Conservation (phyloP, 345 rosid genomes). For the Lepidium aucheri region DNA sequence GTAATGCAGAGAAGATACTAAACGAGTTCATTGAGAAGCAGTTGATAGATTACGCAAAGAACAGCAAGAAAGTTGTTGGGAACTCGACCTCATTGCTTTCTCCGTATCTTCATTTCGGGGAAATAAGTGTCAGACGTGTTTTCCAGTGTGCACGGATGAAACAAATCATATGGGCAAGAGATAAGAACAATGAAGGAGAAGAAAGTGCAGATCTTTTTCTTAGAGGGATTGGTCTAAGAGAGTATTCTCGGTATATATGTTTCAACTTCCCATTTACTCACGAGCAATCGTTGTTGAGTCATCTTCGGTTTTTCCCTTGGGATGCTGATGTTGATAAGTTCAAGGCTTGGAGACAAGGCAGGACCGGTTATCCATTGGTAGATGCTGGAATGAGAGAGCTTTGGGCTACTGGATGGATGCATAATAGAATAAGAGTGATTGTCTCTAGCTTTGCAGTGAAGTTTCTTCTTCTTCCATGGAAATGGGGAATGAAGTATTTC, state of each 20-base stretch:
- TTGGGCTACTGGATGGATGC: conserved; percentile 98
- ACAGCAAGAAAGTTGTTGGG: conserved; percentile 51
- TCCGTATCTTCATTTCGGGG: conserved; percentile 91
- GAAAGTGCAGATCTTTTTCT: conserved; percentile 61
- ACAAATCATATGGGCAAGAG: conserved; percentile 69
- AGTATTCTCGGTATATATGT: conserved; percentile 88
- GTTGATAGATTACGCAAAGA: conserved; percentile 46
- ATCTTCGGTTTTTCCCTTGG: conserved; percentile 81
- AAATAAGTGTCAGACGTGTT: conserved; percentile 80
- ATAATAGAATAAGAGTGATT: conserved; percentile 77
- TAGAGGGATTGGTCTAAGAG: conserved; percentile 74
- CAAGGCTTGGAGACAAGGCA: conserved; percentile 93
- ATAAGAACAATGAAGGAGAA: conserved; percentile 47
- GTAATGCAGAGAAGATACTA: conserved; percentile 65
- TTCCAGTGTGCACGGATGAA: conserved; percentile 61
- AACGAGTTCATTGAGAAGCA: conserved; percentile 62
- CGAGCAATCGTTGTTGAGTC: conserved; percentile 56
- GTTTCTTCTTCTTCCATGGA: conserved; percentile 88
- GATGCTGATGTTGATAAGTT: conserved; percentile 45
- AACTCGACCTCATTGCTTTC: conserved; percentile 72
- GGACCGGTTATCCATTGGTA: conserved; percentile 88
- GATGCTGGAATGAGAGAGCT: conserved; percentile 99
- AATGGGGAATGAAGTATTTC: conserved; percentile 95
- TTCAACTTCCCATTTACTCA: conserved; percentile 93
- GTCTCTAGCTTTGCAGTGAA: conserved; percentile 87